phyloP scores from a whole-genome alignment of 176 grass and related monocot genomes.

The Oryza coarctata region DNA sequence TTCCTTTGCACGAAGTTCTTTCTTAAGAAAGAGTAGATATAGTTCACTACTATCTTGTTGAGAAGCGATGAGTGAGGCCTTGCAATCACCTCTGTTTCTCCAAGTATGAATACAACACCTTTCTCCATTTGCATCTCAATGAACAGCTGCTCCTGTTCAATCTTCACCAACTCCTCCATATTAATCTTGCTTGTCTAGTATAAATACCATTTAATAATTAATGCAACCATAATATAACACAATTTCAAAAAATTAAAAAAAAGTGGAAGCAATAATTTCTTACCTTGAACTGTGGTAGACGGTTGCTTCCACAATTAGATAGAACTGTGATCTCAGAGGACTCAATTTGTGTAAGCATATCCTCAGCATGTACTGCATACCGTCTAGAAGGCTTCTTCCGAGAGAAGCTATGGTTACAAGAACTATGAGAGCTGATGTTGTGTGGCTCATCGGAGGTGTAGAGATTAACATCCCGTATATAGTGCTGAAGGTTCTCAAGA shows the following conservation, averaged over 20 bases:
- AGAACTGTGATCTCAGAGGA: constrained; percentile 17
- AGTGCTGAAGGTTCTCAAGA: constrained; percentile 22
- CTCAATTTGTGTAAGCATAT: constrained; percentile 26
- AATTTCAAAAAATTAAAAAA: neutral
- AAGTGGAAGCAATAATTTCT: neutral
- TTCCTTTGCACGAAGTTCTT: constrained; percentile 47
- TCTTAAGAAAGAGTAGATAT: constrained; percentile 49
- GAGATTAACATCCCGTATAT: constrained; percentile 21
- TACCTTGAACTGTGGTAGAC: constrained; percentile 32
- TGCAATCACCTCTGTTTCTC: constrained; percentile 46
- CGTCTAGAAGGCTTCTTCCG: constrained; percentile 25
- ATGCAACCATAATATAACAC: neutral
- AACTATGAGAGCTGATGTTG: neutral
- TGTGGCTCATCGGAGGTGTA: neutral
- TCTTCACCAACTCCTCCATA: constrained; percentile 28
- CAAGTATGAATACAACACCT: constrained; percentile 49
- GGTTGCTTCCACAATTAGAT: neutral
- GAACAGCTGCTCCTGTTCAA: constrained; percentile 29
- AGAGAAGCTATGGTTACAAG: neutral
- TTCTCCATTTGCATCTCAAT: constrained; percentile 38
- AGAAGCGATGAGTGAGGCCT: constrained; percentile 21
- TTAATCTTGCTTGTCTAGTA: constrained; percentile 28
- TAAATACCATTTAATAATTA: neutral
- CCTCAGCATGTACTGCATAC: constrained; percentile 24
- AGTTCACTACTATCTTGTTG: constrained; percentile 36